Conservation (phyloP, 176 grass and related monocot species). For the Triticum monococcum region DNA sequence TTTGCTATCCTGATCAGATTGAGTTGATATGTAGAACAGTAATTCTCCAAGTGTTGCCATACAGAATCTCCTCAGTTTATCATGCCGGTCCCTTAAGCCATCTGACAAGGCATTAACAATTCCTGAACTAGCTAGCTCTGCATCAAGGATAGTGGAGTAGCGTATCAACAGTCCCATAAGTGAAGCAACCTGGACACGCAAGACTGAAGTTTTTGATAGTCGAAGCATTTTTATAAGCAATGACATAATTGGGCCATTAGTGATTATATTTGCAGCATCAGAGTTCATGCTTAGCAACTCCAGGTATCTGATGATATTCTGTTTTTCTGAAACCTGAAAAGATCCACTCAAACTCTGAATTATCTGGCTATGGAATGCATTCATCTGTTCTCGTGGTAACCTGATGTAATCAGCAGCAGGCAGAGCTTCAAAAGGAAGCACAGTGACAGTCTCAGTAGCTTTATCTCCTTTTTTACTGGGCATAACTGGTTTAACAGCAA, state of each 20-base stretch:
- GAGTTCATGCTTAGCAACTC: constrained; percentile 85
- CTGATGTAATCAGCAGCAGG: constrained; percentile 74
- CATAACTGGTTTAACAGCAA: constrained; percentile 98
- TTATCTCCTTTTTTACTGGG: constrained; percentile 81
- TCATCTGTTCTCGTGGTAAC: constrained; percentile 69
- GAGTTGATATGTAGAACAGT: constrained; percentile 94
- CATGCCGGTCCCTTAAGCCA: constrained; percentile 92
- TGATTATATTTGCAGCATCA: constrained; percentile 87
- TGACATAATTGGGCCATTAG: constrained; percentile 80
- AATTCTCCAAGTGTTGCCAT: constrained; percentile 96
- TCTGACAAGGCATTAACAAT: constrained; percentile 88
- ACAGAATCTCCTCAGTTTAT: constrained; percentile 89
- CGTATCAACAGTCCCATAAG: constrained; percentile 92
- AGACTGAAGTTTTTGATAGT: constrained; percentile 65
- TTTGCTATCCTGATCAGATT: constrained; percentile 73
- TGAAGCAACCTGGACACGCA: constrained; percentile 87
- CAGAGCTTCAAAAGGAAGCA: constrained; percentile 76
- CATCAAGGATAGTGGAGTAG: constrained; percentile 87
- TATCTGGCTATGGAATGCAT: constrained; percentile 76
- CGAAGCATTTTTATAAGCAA: constrained; percentile 91
- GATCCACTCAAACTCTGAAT: constrained; percentile 80
- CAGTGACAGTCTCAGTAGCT: constrained; percentile 43
- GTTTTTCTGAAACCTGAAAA: constrained; percentile 89
- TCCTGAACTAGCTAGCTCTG: constrained; percentile 77
- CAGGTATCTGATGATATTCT: constrained; percentile 89